Evolutionary conservation across 2,329 filamentous ascomycete genomes (phyloP), one percentile per base, ranked within the genome.

Genomic region (Dendryphion nanum): DNA sequence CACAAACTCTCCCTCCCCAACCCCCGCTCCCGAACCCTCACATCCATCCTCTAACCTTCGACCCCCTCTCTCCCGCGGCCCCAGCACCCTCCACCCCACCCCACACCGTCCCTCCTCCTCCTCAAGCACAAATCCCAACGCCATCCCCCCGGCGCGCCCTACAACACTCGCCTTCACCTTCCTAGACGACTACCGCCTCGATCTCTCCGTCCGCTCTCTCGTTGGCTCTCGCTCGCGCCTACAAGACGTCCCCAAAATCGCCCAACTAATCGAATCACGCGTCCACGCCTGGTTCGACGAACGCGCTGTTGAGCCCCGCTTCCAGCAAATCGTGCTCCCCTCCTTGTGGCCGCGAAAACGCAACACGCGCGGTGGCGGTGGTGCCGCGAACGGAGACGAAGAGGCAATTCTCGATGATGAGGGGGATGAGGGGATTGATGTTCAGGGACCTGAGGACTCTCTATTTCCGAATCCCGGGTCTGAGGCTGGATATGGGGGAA

Each of bases 101-200:
- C 84, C 53, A 3, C 51, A 57, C 19, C 56, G 54, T 5, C 66
- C 64, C 7, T 59, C 61, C 6, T 51, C 51, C 12, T 48, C 58
- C 13, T 50, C 46, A 5, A 10, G 35, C 18, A n/a, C n/a, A n/a
- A n/a, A n/a, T n/a, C n/a, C n/a, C n/a, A 35, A 29, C 18, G 5
- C 20, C 12, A 39, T 40, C 24, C 47, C 50, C 47, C 42, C 59
- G 51, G 47, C 65, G 62, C 41, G 69, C 3, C 86, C 86, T 4
- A 95, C 93, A 3, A 94, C 89, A 61, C 85, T 98, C 64, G 88
- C 88, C 0, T 97, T 98, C 66, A 94, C 89, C 40, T 98, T 98
- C 60, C 76, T 91, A 21, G 86, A 91, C 61, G 87, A 93, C 68
- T 94, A 94, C 68, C 76, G 87, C 18, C 75, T 94, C 15, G 88